phyloP scores from a whole-genome alignment of 176 grass and related monocot species.

The Eragrostis curvula region DNA sequence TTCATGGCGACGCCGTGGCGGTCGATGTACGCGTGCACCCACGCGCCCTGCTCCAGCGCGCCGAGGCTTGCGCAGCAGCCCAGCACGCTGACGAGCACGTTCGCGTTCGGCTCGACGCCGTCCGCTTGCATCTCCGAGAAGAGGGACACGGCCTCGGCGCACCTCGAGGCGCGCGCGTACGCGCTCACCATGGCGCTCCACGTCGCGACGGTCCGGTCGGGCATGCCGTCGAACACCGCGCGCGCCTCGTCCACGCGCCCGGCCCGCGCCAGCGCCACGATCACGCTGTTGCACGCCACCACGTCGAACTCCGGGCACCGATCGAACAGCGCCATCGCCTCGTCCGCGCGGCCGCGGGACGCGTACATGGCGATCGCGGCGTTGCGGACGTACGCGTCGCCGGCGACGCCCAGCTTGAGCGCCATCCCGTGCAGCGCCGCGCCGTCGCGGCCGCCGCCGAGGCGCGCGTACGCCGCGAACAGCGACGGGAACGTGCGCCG shows the following conservation, averaged over 20 bases:
- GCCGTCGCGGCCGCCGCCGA: slow-evolving; percentile 42
- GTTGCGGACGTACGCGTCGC: slow-evolving; percentile 65
- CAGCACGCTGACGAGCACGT: slow-evolving; percentile 66
- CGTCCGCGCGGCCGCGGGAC: slow-evolving; percentile 37
- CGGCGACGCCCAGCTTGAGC: slow-evolving; percentile 65
- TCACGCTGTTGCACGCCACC: slow-evolving; percentile 70
- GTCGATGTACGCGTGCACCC: slow-evolving; percentile 68
- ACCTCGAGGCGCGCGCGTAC: slow-evolving; percentile 47
- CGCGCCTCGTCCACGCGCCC: slow-evolving; percentile 55
- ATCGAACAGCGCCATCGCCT: slow-evolving; percentile 46
- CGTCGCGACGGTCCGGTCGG: slow-evolving; percentile 48
- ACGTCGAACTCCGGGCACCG: slow-evolving; percentile 49
- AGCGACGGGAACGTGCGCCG: slow-evolving; percentile 64
- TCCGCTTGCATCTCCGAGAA: slow-evolving; percentile 62
- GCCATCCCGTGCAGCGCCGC: slow-evolving; percentile 74
- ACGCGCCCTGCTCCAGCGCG: slow-evolving; percentile 68
- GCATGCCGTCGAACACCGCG: slow-evolving; percentile 69
- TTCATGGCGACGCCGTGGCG: slow-evolving; percentile 47
- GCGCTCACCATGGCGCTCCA: slow-evolving; percentile 81
- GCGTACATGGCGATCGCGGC: slow-evolving; percentile 78
- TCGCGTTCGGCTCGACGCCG: slow-evolving; percentile 67
- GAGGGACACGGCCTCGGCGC: slow-evolving; percentile 54
- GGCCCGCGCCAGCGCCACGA: slow-evolving; percentile 54
- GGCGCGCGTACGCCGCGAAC: slow-evolving; percentile 50
- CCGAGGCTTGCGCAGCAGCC: slow-evolving; percentile 62